These are phyloP conservation scores for Chrysanthemum lavandulifolium DNA, from an alignment of 129 eudicot genomes.

Conservation along the genomic window DNA sequence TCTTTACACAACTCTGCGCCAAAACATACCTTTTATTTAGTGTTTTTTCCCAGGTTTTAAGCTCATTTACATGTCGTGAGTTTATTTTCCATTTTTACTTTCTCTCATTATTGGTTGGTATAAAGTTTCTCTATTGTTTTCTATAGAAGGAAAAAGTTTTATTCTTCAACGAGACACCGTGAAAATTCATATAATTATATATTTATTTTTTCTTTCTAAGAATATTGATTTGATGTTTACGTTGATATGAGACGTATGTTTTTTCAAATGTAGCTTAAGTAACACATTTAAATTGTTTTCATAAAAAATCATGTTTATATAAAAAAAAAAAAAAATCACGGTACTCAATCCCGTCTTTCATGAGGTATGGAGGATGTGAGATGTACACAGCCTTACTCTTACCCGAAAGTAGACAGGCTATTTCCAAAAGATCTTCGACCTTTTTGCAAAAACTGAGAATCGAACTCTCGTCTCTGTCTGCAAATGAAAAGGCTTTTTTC, in stretches of 20 bases:
- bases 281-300: neutral
- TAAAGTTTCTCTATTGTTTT: constrained; percentile 32
- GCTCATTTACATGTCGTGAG: constrained; percentile 28
- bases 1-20: no score
- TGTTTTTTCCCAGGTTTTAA: neutral
- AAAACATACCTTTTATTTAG: no score
- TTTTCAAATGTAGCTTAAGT: neutral
- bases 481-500: no score
- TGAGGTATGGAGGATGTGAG: no score
- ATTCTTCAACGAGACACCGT: constrained; percentile 6
- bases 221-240: neutral
- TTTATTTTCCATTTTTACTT: constrained; percentile 16
- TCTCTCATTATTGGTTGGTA: constrained; percentile 35
- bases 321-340: no score
- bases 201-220: neutral
- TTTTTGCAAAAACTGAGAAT: no score
- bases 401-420: no score
- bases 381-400: no score
- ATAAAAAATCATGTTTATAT: no score
- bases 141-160: constrained; percentile 14
- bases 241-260: neutral
- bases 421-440: no score
- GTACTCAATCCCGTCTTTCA: no score
- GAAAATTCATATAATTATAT: constrained; percentile 6
- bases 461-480: no score